Evolutionary conservation across 2,329 filamentous ascomycete genomes (phyloP).

Genomic region (Parafenestella ontariensis): DNA sequence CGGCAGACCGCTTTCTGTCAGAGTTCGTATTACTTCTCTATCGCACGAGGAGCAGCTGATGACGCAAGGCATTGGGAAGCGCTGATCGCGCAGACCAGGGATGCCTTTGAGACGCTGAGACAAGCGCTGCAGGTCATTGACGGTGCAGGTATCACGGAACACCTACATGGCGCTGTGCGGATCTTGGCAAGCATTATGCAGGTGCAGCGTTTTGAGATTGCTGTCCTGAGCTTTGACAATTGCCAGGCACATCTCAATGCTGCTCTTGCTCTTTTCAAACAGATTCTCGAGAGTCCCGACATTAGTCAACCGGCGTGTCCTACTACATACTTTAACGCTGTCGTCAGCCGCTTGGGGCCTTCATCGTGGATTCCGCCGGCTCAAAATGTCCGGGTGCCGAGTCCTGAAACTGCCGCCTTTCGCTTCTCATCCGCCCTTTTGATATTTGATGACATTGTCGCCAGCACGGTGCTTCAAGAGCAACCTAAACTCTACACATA

Average conservation of each 20-base stretch:
- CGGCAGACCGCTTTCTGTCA: conserved; percentile 47
- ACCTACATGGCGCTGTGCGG: conserved; percentile 19
- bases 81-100: conserved; percentile 11
- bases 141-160: conserved; percentile 4
- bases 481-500: conserved; percentile 38
- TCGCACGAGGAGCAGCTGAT: conserved; percentile 3
- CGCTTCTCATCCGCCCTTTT: conserved; percentile 46
- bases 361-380: not conserved
- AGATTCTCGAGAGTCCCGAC: conserved; percentile 54
- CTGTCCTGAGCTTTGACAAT: conserved; percentile 55
- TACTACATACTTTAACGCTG: conserved; percentile 25
- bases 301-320: conserved; percentile 51
- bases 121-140: conserved; percentile 11
- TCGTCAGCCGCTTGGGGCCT: conserved; percentile 5
- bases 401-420: conserved; percentile 47
- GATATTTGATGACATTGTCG: conserved; percentile 47
- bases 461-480: conserved; percentile 42
- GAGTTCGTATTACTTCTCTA: conserved; percentile 61
- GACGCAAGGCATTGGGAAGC: conserved; percentile 5
- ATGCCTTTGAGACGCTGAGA: conserved; percentile 12
- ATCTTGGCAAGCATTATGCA: conserved; percentile 60
- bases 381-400: conserved; percentile 23
- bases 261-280: conserved; percentile 58
- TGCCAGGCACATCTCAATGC: conserved; percentile 61
- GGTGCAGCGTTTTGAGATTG: conserved; percentile 62